Percentiles rank a stretch among this genome's conserved stretches.
phyloP scores from a whole-genome alignment of 768 basidiomycete species.

The Mycena maculata region DNA sequence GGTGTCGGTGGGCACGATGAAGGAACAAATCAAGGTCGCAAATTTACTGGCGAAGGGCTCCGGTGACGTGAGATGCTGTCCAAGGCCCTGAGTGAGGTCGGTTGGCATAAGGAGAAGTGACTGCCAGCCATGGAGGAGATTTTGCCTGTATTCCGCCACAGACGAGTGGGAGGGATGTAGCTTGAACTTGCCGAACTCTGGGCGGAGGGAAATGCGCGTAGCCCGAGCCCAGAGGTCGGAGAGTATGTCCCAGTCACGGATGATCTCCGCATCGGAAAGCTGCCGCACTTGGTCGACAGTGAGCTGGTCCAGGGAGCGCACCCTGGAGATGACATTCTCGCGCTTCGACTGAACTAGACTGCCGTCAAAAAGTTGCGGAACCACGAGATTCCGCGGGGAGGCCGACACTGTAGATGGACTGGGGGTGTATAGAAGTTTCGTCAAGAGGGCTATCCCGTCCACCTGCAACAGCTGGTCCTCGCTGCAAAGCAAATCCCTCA shows the following conservation, averaged over 20 bases:
- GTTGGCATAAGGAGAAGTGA: conserved; percentile 65
- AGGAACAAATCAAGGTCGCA: conserved; percentile 48
- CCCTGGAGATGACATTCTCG: conserved; percentile 39
- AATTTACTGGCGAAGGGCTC: conserved; percentile 49
- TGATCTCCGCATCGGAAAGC: conserved; percentile 54
- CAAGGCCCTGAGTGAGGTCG: conserved; percentile 53
- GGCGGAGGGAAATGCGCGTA: conserved; percentile 27
- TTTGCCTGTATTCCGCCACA: conserved; percentile 44
- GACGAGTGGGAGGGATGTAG: conserved; percentile 18
- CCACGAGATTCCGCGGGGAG: conserved; percentile 30
- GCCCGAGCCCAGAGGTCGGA: conserved; percentile 51
- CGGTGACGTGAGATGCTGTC: conserved; percentile 49
- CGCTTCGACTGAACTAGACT: conserved; percentile 46
- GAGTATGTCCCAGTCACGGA: conserved; percentile 51
- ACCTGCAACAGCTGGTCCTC: conserved; percentile 39
- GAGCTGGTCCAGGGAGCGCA: conserved; percentile 43
- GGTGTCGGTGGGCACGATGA: conserved; percentile 44
- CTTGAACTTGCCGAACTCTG: conserved; percentile 17
- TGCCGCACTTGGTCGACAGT: conserved; percentile 42
- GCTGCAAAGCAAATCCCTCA: conserved; percentile 52
- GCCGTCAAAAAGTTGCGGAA: conserved; percentile 59
- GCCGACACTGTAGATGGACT: conserved; percentile 15
- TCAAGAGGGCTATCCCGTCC: conserved; percentile 51
- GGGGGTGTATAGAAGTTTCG: conserved; percentile 45
- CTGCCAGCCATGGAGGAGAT: conserved; percentile 62